phyloP scores from a whole-genome alignment of 306 rosid species.

The Spatholobus suberectus region DNA sequence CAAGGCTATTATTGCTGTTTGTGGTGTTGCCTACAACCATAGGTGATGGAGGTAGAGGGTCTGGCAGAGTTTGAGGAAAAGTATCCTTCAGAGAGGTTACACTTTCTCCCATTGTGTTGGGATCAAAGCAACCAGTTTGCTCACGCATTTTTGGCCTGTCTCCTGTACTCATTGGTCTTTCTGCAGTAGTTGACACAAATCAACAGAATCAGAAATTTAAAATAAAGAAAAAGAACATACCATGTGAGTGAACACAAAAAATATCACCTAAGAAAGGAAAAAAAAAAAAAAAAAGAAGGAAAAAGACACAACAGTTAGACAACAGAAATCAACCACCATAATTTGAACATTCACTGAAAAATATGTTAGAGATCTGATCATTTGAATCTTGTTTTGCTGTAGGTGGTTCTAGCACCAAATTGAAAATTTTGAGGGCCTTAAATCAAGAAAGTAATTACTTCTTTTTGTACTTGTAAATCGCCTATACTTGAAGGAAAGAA shows the following conservation, averaged over 20 bases:
- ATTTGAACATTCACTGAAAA: conserved; percentile 27
- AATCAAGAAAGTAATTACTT: conserved; percentile 28
- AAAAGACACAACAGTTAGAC: conserved; percentile 1
- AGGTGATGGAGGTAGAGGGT: conserved; percentile 37
- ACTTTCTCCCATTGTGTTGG: conserved; percentile 58
- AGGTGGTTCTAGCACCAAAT: conserved; percentile 33
- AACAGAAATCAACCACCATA: conserved; percentile 27
- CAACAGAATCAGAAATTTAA: conserved; percentile 34
- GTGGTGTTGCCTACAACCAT: conserved; percentile 27
- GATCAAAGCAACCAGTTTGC: conserved; percentile 65
- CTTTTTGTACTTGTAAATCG: conserved; percentile 20
- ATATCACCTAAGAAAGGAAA: not conserved
- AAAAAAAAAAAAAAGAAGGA: not conserved
- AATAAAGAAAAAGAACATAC: conserved; percentile 35
- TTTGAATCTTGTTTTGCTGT: conserved; percentile 41
- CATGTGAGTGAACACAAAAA: conserved; percentile 46
- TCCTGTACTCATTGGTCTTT: conserved; percentile 36
- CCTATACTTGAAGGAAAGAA: conserved; percentile 29
- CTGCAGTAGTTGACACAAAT: conserved; percentile 45
- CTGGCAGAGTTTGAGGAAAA: conserved; percentile 32
- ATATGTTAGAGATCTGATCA: conserved; percentile 36
- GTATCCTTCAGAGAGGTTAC: conserved; percentile 27
- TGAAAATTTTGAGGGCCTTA: conserved; percentile 18
- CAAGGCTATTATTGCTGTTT: conserved; percentile 42
- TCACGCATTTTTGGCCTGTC: conserved; percentile 56